These are phyloP conservation scores for Lentinus polychrous DNA, from an alignment of 1,284 basidiomycete genomes.

Conservation along the genomic window DNA sequence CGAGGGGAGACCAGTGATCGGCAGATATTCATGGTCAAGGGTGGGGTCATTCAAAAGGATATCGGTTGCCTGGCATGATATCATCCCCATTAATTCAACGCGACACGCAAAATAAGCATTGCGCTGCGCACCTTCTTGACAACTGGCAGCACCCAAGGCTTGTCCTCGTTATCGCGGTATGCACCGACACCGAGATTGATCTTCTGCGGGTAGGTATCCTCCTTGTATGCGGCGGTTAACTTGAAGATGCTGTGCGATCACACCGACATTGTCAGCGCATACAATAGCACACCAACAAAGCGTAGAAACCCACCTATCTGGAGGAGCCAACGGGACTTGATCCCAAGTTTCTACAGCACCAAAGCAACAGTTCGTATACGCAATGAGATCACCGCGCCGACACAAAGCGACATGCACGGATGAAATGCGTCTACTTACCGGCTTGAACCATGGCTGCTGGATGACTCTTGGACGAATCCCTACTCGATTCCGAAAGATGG, in stretches of 20 bases:
- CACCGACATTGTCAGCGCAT: constrained; percentile 1
- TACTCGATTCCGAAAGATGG: constrained; percentile 14
- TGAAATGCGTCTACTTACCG: constrained; percentile 31
- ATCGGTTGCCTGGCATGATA: constrained; percentile 58
- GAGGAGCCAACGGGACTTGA: constrained; percentile 71
- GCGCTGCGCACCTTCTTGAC: constrained; percentile 68
- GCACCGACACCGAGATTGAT: constrained; percentile 91
- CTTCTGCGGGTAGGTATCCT: constrained; percentile 75
- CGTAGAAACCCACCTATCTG: constrained; percentile 45
- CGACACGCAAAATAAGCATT: not conserved
- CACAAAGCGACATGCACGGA: not conserved
- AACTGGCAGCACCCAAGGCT: constrained; percentile 90
- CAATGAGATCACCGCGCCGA: not conserved
- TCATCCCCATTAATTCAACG: constrained; percentile 3
- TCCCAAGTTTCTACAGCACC: constrained; percentile 56
- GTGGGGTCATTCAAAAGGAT: constrained; percentile 64
- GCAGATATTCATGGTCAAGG: constrained; percentile 91
- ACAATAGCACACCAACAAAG: not conserved
- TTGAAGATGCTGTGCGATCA: constrained; percentile 83
- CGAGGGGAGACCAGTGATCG: constrained; percentile 82
- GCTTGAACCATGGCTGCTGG: constrained; percentile 23
- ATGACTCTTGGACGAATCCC: constrained; percentile 11
- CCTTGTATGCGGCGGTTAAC: constrained; percentile 84
- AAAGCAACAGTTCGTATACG: not conserved
- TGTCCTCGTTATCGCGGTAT: constrained; percentile 80